Evolutionary conservation across 1,284 basidiomycete genomes (phyloP).

Genomic region (Sporisorium graminicola): DNA sequence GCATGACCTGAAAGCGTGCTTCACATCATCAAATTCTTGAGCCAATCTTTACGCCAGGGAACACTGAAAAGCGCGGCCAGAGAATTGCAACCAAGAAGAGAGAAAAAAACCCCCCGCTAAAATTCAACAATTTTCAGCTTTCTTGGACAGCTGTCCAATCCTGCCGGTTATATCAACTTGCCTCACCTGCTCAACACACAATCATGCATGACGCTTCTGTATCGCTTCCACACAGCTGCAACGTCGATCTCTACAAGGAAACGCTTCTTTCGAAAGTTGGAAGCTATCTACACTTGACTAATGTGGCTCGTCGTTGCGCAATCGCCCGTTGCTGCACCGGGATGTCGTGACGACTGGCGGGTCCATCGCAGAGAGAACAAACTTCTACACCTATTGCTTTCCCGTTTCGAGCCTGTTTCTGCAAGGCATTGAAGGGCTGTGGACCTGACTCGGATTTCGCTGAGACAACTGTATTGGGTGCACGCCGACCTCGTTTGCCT

Average conservation of each 20-base stretch:
- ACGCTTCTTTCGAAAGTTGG: not conserved
- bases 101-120: not conserved
- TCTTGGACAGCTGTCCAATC: constrained; percentile 38
- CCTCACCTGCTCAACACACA: not conserved
- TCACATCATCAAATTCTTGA: not conserved
- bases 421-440: not conserved
- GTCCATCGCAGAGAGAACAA: not conserved
- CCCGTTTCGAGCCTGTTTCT: not conserved
- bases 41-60: not conserved
- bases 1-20: no score
- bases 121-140: not conserved
- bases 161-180: constrained; percentile 39
- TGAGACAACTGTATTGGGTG: not conserved
- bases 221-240: constrained; percentile 3
- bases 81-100: not conserved
- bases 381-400: not conserved
- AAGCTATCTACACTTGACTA: not conserved
- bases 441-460: not conserved
- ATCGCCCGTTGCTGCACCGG: not conserved
- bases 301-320: not conserved
- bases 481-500: not conserved
- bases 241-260: constrained; percentile 4
- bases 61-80: not conserved
- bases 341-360: not conserved
- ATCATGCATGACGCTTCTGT: not conserved